Percentiles rank a stretch among this genome's conserved stretches.
phyloP scores from a whole-genome alignment of 78 protist species.

The Dictyostelium capitatum region DNA sequence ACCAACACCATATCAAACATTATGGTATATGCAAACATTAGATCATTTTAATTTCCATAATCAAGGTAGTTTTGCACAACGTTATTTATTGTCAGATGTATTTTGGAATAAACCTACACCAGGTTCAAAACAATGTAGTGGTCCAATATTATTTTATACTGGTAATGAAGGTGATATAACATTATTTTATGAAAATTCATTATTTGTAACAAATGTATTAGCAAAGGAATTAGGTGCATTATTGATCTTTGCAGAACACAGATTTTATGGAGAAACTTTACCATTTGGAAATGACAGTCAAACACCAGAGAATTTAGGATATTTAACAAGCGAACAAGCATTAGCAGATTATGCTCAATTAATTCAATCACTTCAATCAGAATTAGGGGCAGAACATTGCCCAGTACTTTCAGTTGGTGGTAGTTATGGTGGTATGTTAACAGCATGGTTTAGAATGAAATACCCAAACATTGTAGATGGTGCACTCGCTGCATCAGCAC shows the following conservation, averaged over 20 bases:
- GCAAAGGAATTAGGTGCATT: slow-evolving; percentile 82
- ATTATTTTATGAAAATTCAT: slow-evolving; percentile 88
- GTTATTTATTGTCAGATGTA: slow-evolving; percentile 27
- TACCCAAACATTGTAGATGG: slow-evolving; percentile 80
- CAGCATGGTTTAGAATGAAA: slow-evolving; percentile 65
- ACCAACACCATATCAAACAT: slow-evolving; percentile 55
- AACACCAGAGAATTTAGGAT: slow-evolving; percentile 30
- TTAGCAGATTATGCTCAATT: slow-evolving; percentile 85
- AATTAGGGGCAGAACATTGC: slow-evolving; percentile 12
- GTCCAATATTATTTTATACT: slow-evolving; percentile 89
- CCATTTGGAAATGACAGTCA: slow-evolving; percentile 81
- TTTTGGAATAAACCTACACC: slow-evolving; percentile 44
- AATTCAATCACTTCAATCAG: slow-evolving; percentile 5
- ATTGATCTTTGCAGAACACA: slow-evolving; percentile 91
- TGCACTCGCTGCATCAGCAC: slow-evolving; percentile 85
- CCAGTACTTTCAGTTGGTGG: slow-evolving; percentile 84
- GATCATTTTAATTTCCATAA: slow-evolving; percentile 84
- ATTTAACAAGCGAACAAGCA: slow-evolving; percentile 87
- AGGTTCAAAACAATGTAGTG: neutral
- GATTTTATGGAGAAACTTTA: slow-evolving; percentile 86
- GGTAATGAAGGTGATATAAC: slow-evolving; percentile 95
- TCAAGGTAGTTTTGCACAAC: slow-evolving; percentile 43
- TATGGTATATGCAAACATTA: slow-evolving; percentile 63
- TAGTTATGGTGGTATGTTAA: slow-evolving; percentile 82
- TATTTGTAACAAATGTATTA: slow-evolving; percentile 85